Percentiles rank a stretch among this genome's conserved stretches.
Conservation (phyloP, 75 land plant genomes). For the Cupressus sempervirens region DNA sequence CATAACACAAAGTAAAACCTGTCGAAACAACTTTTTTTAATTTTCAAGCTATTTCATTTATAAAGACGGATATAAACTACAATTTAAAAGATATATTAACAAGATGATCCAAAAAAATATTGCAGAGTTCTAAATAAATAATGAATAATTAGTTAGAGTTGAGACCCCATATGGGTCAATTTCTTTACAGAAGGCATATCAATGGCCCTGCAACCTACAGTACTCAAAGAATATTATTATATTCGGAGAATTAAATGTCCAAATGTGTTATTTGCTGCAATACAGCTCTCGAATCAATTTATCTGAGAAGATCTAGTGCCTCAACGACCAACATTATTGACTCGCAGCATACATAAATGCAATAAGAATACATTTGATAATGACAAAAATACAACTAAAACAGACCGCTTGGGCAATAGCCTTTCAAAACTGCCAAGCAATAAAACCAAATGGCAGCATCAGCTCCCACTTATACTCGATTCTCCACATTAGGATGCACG, state of each 20-base stretch:
- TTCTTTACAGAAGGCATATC: background rate
- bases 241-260: background rate
- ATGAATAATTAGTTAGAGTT: background rate
- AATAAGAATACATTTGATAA: background rate
- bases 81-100: background rate
- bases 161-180: background rate
- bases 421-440: background rate
- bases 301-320: background rate
- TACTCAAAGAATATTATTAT: background rate
- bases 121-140: background rate
- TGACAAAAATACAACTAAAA: background rate
- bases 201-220: background rate
- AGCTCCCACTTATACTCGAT: background rate
- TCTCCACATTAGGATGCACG: background rate
- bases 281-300: background rate
- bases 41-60: background rate
- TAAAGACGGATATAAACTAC: background rate
- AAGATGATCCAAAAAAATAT: background rate
- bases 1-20: background rate
- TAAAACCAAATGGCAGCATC: background rate
- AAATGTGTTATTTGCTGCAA: conserved; percentile 1
- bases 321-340: conserved; percentile 8
- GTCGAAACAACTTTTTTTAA: background rate
- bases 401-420: background rate
- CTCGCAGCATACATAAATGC: background rate